Evolutionary conservation across 78 protist genomes (phyloP), one percentile per base, ranked within the genome.

Genomic region (Polysphondylium violaceum): DNA sequence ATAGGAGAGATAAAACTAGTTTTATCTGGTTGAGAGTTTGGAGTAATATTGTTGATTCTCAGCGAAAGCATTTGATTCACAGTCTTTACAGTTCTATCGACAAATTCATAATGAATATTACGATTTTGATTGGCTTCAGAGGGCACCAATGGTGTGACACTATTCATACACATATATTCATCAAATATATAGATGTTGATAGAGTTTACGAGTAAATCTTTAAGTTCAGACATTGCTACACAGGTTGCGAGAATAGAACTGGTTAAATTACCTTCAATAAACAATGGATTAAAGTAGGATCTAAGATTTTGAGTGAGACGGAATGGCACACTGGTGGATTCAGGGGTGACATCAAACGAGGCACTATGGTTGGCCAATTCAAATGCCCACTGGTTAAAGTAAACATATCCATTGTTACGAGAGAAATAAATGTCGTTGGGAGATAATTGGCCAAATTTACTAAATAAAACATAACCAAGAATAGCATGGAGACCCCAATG

Each of bases 1-100:
- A 83, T 83, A 59, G 91, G 91, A 31, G 91, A 35, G 38, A 83
- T 17, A 35, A 69, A 71, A 19, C 58, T 12, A 23, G 91, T 83
- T 59, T 83, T 83, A 44, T 83, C 91, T 11, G 91, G 91, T 69
- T 83, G 91, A 40, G 60, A 6, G 2, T 69, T 36, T 5, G 91
- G 73, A n/a, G 91, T 83, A 17, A 83, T 38, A 3, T 25, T 0
- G 43, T 83, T 74, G 31, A 83, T 69, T 69, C 91, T 83, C 11
- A 50, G 38, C 12, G 36, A 36, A 3, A 83, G 9, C 91, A 83
- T 83, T 59, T 83, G 77, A 29, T 69, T 47, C 1, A 83, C 61
- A 7, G 63, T 58, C 1, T 41, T 61, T 4, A 63, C 33, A 0
- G 91, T 83, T 43, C 43, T 51, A 25, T 83, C 91, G 7, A 83